Base-by-base conservation (phyloP, 495 filamentous ascomycete species). In the Penicillium paradoxum region DNA sequence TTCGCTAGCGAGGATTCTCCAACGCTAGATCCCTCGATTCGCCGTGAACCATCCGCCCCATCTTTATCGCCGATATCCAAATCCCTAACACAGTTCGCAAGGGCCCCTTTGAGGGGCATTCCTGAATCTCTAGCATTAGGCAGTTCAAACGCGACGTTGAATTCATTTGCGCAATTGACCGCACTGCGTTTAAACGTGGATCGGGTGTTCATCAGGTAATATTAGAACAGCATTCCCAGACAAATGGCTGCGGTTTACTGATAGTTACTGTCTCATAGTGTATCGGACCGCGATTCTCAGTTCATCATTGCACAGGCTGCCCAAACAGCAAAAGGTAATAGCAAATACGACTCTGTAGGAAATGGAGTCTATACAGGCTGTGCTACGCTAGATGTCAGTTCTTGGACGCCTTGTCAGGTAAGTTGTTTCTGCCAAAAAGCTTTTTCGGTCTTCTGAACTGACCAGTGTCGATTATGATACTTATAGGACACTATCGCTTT, bases 241-340 rank as follows among this genome's bases (percentile, higher is more conserved):
- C n/a, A 19, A 11, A 8, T 7, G 14, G n/a, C 19, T 13, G 14
- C 15, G 32, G 25, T 13, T 19, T 30, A 18, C 47, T 59, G 11
- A 38, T 17, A 1, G 9, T 47, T 13, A 11, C 32, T 32, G 22
- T 21, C 5, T 1, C 39, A 3, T 19, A 72, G 80, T 32, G 73
- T 89, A 17, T 79, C 85, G 44, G 83, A 83, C 54, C 71, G 75
- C 18, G 70, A 79, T 3, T 70, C 75, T 17, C 79, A 83, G 59
- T 82, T 79, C 42, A 79, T 82, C 33, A 63, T 83, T 27, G 81
- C 81, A 3, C 79, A 84, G 56, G 66, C 73, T 21, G 75, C 77
- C 3, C 75, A 74, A 49, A 73, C 69, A 3, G 52, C 73, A 11
- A 54, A 68, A 33, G 58, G 73, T 0, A 51, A 52, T 5, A 62